Evolutionary conservation across 2,329 filamentous ascomycete species (phyloP), one percentile per base, ranked within the genome.

Genomic region (Gyromitra esculenta): DNA sequence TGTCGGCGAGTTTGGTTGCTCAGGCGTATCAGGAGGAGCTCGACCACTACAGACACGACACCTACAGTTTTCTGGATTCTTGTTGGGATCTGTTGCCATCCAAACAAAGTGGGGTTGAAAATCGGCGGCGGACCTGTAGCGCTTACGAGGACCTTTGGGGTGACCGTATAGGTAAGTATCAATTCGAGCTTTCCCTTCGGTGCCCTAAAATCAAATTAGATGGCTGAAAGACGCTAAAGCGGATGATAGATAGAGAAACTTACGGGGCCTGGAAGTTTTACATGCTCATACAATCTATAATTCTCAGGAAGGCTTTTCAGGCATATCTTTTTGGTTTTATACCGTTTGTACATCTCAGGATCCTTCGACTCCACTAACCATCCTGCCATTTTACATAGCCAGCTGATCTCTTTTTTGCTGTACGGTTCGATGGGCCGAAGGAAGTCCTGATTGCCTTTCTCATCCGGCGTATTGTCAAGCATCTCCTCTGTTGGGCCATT

Each of bases 101-200:
- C 88, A 90, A 5, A 89, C 82, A 5, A 89, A 82, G 81, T 90
- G 88, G 1, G 87, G 87, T 76, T 89, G 88, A 83, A 89, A 90
- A 77, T 90, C 88, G 60, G 85, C 85, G 0, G 88, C 88, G 80
- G 87, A 89, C 71, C 88, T 83, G 81, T 86, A 90, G 63, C 88
- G 85, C 82, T 89, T 89, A 7, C 78, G 73, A 21, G 79, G 79
- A 11, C 88, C 88, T 67, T 85, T 83, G 2, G 88, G 88, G 80
- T 89, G 87, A 41, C 88, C 88, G 81, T 89, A 90, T 4, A 90
- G 84, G 79, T 89, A 90, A 48, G 87, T 87, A 80, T 89, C 88
- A 80, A 88, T 87, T 73, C 88, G 83, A 80, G 82, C 65, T 81
- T 82, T 56, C 85, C 72, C 72, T 35, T 75, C 72, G 3, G 72